These are phyloP conservation scores for Pythium inflatum DNA, from an alignment of 352 stramenopile species.

Conservation along the genomic window DNA sequence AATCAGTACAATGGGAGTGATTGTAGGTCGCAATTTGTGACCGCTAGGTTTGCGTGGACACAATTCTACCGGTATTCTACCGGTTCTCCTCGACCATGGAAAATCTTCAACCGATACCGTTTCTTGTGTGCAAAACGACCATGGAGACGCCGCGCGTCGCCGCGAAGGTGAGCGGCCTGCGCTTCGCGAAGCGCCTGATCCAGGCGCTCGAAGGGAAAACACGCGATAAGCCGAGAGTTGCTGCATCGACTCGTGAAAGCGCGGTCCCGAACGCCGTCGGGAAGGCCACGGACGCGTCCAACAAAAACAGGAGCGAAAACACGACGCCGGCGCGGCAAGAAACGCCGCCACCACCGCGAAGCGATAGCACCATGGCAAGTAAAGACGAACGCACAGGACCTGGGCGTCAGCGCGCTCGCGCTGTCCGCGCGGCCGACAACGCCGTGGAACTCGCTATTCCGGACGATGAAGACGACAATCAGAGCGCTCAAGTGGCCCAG, in stretches of 20 bases:
- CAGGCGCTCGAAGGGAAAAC: neutral
- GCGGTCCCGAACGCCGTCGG: neutral
- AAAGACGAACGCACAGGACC: neutral
- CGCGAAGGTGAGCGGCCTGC: neutral
- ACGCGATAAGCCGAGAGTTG: no score
- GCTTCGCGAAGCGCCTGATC: neutral
- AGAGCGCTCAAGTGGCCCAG: no score
- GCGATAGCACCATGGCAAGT: neutral
- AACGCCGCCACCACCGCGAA: neutral
- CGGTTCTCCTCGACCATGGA: no score
- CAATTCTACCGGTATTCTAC: no score
- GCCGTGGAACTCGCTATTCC: neutral
- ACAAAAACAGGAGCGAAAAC: neutral
- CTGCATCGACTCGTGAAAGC: neutral
- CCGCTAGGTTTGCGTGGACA: no score
- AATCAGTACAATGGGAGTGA: no score
- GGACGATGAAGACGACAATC: conserved; percentile 7
- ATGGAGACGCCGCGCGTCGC: neutral
- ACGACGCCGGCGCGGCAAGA: neutral
- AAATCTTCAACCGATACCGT: no score
- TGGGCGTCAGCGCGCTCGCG: neutral
- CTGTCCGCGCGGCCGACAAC: neutral
- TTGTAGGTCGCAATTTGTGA: no score
- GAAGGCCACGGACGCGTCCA: neutral
- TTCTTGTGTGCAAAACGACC: no score